Base-by-base conservation (phyloP, 2,329 filamentous ascomycete species). In the Colletotrichum lini region DNA sequence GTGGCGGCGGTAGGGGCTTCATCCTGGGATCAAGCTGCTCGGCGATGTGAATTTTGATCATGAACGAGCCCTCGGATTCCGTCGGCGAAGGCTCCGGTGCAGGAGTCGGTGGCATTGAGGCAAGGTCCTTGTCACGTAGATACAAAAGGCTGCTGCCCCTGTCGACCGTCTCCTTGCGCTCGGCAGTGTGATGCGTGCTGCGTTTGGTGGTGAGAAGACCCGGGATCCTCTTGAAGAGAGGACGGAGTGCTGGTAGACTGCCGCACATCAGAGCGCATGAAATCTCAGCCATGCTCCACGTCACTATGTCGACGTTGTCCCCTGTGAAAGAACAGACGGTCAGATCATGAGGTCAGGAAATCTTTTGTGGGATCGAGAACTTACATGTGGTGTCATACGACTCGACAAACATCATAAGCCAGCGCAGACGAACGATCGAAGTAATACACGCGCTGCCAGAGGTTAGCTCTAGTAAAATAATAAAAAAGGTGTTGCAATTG, bases 231-330 rank as follows among this genome's bases (percentile, higher is more conserved):
- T 63, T 72, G 52, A 72, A 62, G 9, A 85, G 81, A 9, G 81
- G 84, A 0, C 82, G 84, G 2, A 78, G 82, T n/a, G 82, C 79
- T 7, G 79, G 79, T 2, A 84, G 82, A 62, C 83, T 85, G 59
- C 82, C 84, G 3, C 79, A 84, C 30, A 79, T 79, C 18, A 85
- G 82, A 3, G 82, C 84, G 2, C 78, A 72, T 18, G 76, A 76
- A 13, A 75, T 73, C 69, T 81, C 79, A 47, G 80, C 76, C 10
- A 76, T 61, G 15, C 76, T 79, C 79, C 79, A 81, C 21, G 77
- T 76, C 1, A 79, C 73, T 4, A 78, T 65, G 50, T 80, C 76
- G n/a, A 78, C 77, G 49, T 77, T 76, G 26, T 76, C 68, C 73
- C 75, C 78, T 80, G 15, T 7, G 30, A 30, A 30, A 12, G 2